These are phyloP conservation scores for Leccinum pseudoinsigne DNA, from an alignment of 1,284 basidiomycete genomes.

Conservation along the genomic window DNA sequence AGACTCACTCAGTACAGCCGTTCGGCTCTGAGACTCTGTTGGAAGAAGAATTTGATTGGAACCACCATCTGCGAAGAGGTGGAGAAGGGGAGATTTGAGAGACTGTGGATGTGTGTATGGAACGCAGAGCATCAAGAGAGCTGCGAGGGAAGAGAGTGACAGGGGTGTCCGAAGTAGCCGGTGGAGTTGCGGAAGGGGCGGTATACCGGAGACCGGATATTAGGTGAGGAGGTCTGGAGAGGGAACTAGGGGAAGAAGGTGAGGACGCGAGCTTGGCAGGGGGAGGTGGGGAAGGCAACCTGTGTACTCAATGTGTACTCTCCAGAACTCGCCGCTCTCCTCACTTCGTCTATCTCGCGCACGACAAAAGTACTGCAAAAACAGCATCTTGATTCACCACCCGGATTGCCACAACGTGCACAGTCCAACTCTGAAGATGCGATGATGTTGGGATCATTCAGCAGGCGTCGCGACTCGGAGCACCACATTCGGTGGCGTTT, in stretches of 20 bases:
- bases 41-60: conserved; percentile 38
- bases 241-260: too few species aligned
- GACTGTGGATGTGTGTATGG: conserved; percentile 42
- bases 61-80: conserved; percentile 51
- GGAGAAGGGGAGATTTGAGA: conserved; percentile 18
- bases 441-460: conserved; percentile 59
- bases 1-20: conserved; percentile 53
- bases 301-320: conserved; percentile 30
- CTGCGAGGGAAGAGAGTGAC: too few species aligned
- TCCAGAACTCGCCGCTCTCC: conserved; percentile 57
- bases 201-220: too few species aligned
- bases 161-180: too few species aligned
- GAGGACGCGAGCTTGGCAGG: too few species aligned
- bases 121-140: conserved; percentile 65
- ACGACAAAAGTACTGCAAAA: conserved; percentile 43
- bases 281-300: too few species aligned
- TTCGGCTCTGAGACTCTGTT: conserved; percentile 44
- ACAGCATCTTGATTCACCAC: conserved; percentile 47
- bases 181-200: too few species aligned
- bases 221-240: too few species aligned
- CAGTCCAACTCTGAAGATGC: conserved; percentile 60
- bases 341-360: conserved; percentile 53
- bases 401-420: conserved; percentile 55
- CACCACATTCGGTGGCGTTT: conserved; percentile 72
- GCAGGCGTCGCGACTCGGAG: conserved; percentile 57